Conservation (phyloP, 2,329 filamentous ascomycete genomes). For the Ophiostoma fasciatum region DNA sequence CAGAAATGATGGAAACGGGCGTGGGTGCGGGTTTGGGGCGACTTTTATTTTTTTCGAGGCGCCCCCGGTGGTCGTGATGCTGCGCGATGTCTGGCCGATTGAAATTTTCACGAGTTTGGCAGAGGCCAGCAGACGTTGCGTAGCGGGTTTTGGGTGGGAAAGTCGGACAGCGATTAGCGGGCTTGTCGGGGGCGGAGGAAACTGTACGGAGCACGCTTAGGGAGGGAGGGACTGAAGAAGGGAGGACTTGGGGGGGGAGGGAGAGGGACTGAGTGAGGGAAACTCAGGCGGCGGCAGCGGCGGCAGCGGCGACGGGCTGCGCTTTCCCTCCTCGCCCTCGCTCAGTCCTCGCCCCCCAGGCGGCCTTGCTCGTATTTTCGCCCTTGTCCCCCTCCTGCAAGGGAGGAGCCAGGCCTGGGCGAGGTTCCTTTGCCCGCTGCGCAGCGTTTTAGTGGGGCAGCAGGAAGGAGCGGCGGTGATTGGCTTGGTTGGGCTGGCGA, state of each 20-base stretch:
- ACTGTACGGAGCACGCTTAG: no score
- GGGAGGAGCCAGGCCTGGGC: no score
- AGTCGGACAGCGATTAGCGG: constrained; percentile 8
- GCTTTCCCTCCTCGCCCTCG: no score
- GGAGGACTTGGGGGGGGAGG: no score
- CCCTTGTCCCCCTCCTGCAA: no score
- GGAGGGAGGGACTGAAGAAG: no score
- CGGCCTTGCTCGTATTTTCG: no score
- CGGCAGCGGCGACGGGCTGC: no score
- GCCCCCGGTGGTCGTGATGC: constrained; percentile 11
- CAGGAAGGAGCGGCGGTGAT: not conserved
- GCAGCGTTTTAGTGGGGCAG: constrained; percentile 5
- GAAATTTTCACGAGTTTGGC: constrained; percentile 13
- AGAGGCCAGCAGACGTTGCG: constrained; percentile 7
- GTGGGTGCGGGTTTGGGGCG: constrained; percentile 25
- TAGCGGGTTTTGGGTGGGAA: constrained; percentile 13
- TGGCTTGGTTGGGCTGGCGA: constrained; percentile 7
- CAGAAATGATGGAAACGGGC: constrained; percentile 22
- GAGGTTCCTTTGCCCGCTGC: constrained; percentile 6
- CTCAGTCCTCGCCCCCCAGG: no score
- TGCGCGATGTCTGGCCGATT: constrained; percentile 8
- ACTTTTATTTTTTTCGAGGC: constrained; percentile 19
- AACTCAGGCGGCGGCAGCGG: no score
- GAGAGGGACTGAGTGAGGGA: no score
- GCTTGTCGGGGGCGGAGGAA: constrained; percentile 7